phyloP scores from a whole-genome alignment of 2,329 filamentous ascomycete genomes.

The Neoascochyta sp. region DNA sequence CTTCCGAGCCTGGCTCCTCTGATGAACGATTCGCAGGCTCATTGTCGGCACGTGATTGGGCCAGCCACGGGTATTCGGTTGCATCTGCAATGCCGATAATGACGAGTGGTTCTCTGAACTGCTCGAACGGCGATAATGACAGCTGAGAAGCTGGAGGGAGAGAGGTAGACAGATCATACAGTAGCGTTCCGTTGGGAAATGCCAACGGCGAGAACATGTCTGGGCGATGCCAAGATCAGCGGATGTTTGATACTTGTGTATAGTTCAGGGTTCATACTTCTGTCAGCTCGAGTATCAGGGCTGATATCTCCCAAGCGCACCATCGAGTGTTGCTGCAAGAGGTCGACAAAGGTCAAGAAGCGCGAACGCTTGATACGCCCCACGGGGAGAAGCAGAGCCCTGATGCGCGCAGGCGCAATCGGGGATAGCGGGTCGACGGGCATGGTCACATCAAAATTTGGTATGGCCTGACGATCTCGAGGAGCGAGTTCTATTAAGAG shows the following conservation, averaged over 20 bases:
- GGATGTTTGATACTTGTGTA: slow-evolving; percentile 18
- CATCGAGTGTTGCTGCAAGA: slow-evolving; percentile 74
- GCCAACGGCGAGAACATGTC: slow-evolving; percentile 92
- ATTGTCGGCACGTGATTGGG: slow-evolving; percentile 39
- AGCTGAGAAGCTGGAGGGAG: slow-evolving; percentile 75
- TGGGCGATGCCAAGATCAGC: slow-evolving; percentile 44
- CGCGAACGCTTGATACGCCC: slow-evolving; percentile 79
- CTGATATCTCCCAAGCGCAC: slow-evolving; percentile 83
- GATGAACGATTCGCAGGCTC: slow-evolving; percentile 6
- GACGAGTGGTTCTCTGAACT: slow-evolving; percentile 78
- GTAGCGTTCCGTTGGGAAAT: slow-evolving; percentile 78
- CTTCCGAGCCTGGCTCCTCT: slow-evolving; percentile 11
- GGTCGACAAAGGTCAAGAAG: slow-evolving; percentile 73
- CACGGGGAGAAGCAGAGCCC: slow-evolving; percentile 79
- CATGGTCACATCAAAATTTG: slow-evolving; percentile 60
- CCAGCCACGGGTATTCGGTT: slow-evolving; percentile 53
- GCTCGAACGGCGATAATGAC: slow-evolving; percentile 80
- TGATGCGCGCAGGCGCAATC: slow-evolving; percentile 84
- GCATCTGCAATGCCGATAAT: slow-evolving; percentile 85
- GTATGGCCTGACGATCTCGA: slow-evolving; percentile 17
- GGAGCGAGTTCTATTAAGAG: slow-evolving; percentile 9
- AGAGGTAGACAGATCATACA: slow-evolving; percentile 83
- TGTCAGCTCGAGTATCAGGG: slow-evolving; percentile 77
- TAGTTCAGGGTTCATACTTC: slow-evolving; percentile 59
- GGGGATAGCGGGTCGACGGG: slow-evolving; percentile 66